Percentiles rank a stretch among this genome's conserved stretches.
Evolutionary conservation across 805 yeast species (phyloP).

Genomic region (Ogataea thermomethanolica): DNA sequence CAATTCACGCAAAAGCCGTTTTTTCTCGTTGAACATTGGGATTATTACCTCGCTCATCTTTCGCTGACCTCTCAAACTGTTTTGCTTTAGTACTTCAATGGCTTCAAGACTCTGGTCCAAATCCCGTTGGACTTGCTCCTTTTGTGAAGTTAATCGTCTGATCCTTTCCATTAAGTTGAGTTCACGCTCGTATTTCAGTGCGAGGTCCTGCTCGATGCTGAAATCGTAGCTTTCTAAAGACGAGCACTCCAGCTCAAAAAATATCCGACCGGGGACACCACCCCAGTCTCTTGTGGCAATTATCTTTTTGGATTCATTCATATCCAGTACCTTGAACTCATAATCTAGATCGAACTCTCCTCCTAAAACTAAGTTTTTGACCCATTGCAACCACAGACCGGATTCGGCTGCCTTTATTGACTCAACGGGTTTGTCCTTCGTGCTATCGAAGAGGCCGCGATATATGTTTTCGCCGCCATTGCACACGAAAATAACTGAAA

Average conservation of each 20-base stretch:
- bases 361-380: conserved; percentile 4
- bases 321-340: conserved; percentile 9
- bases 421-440: not conserved
- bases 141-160: conserved; percentile 1
- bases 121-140: conserved; percentile 9
- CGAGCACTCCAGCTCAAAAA: conserved; percentile 14
- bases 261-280: conserved; percentile 14
- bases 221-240: conserved; percentile 9
- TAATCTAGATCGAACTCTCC: conserved; percentile 15
- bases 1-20: conserved; percentile 6
- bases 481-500: conserved; percentile 13
- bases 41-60: conserved; percentile 12
- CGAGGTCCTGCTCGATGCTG: conserved; percentile 14
- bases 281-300: conserved; percentile 10
- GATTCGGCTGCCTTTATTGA: conserved; percentile 5
- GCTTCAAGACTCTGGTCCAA: conserved; percentile 6
- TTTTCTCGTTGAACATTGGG: conserved; percentile 21
- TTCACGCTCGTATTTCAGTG: conserved; percentile 13
- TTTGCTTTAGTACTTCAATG: conserved; percentile 2
- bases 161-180: conserved; percentile 10
- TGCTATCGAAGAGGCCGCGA: conserved; percentile 5
- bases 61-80: conserved; percentile 5
- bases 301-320: conserved; percentile 1
- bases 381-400: conserved; percentile 13
- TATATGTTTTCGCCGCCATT: conserved; percentile 7